phyloP scores from a whole-genome alignment of 1,284 basidiomycete species.

The Ceraceosorus guamensis region DNA sequence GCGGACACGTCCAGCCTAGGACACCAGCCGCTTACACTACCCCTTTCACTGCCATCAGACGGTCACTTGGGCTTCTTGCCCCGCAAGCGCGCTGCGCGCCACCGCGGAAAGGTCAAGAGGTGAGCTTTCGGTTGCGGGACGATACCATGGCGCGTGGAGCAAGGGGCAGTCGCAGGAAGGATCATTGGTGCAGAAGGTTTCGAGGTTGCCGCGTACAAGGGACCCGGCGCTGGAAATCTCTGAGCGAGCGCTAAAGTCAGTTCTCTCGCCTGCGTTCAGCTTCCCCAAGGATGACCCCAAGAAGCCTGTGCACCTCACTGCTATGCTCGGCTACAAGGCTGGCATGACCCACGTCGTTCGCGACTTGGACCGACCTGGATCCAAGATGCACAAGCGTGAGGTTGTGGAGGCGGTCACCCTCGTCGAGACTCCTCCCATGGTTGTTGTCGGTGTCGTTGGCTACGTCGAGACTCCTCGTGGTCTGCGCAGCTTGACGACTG shows the following conservation, averaged over 20 bases:
- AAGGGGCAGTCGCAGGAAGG: too few relatives aligned
- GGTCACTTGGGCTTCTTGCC: constrained; percentile 48
- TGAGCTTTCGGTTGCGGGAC: constrained; percentile 9
- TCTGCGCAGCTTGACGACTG: constrained; percentile 71
- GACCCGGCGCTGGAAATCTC: too few relatives aligned
- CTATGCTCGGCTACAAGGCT: constrained; percentile 98
- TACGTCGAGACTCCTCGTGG: constrained; percentile 99
- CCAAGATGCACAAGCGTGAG: constrained; percentile 60
- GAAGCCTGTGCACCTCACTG: constrained; percentile 98
- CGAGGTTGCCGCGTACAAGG: too few relatives aligned
- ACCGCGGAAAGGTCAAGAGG: constrained; percentile 47
- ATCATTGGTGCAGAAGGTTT: too few relatives aligned
- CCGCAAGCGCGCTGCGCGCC: constrained; percentile 47
- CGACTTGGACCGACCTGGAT: constrained; percentile 97
- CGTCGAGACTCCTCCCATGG: constrained; percentile 94
- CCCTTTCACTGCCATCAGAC: constrained; percentile 13
- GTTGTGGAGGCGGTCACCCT: constrained; percentile 96
- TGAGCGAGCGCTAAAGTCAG: background rate
- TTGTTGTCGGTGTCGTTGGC: constrained; percentile 96
- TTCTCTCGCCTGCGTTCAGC: constrained; percentile 3
- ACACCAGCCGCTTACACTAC: background rate
- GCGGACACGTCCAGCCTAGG: background rate
- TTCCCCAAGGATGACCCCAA: constrained; percentile 86
- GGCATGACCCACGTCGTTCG: constrained; percentile 99
- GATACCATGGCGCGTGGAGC: too few relatives aligned